These are phyloP conservation scores for Arctostaphylos glauca DNA, from an alignment of 148 eudicot genomes.

Conservation along the genomic window DNA sequence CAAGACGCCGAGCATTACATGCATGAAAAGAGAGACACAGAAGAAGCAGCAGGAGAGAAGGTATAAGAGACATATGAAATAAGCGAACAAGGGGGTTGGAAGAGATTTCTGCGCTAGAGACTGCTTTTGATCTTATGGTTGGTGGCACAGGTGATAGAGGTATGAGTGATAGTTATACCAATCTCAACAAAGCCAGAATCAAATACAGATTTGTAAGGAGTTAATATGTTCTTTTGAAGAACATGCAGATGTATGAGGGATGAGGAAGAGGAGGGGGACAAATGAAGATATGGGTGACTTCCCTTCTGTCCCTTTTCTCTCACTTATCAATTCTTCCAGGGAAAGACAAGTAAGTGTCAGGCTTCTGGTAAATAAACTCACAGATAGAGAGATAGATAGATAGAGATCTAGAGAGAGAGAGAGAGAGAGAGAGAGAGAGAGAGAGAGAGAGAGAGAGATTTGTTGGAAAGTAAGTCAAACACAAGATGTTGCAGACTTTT, in stretches of 20 bases:
- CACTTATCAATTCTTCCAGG: background rate
- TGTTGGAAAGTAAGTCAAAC: background rate
- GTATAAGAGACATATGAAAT: constrained; percentile 32
- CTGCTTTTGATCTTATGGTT: background rate
- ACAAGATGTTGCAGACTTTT: background rate
- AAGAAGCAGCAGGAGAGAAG: constrained; percentile 22
- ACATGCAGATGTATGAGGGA: constrained; percentile 28
- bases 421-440: background rate
- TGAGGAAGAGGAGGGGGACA: constrained; percentile 16
- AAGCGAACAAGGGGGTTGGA: background rate
- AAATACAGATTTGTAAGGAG: constrained; percentile 26
- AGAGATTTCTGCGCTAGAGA: constrained; percentile 5
- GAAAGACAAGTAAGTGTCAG: background rate
- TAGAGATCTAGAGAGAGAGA: constrained; percentile 4
- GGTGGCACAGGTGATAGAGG: constrained; percentile 5
- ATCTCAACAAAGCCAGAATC: constrained; percentile 11
- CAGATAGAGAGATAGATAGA: background rate
- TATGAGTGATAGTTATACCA: constrained; percentile 4
- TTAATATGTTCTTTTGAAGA: constrained; percentile 23
- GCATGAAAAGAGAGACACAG: constrained; percentile 19
- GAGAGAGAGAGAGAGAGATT: background rate
- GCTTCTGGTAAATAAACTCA: background rate
- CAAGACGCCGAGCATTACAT: constrained; percentile 29
- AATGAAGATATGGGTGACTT: constrained; percentile 28
- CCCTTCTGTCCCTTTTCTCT: constrained; percentile 25